Percentiles rank a stretch among this genome's conserved stretches.
Evolutionary conservation across 306 rosid genomes (phyloP).

Genomic region (Cucumis melo): DNA sequence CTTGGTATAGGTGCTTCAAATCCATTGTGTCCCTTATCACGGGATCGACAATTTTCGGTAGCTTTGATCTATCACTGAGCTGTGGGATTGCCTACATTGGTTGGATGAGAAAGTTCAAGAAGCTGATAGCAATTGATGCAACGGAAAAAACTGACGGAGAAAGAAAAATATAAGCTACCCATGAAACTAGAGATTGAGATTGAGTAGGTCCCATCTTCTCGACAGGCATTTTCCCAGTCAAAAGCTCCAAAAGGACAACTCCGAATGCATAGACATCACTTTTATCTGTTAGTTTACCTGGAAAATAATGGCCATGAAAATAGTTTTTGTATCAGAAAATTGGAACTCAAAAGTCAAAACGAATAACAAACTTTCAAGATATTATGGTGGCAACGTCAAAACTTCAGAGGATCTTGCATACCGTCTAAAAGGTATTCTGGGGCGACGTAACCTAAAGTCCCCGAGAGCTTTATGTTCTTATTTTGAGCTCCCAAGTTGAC

Average conservation of each 20-base stretch:
- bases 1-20: constrained; percentile 91
- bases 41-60: constrained; percentile 67
- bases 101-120: background rate
- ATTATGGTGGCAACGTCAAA: background rate
- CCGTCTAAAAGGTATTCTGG: constrained; percentile 84
- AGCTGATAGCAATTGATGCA: background rate
- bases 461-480: constrained; percentile 55
- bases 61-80: constrained; percentile 72
- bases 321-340: background rate
- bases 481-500: constrained; percentile 50
- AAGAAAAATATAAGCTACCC: constrained; percentile 33
- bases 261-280: constrained; percentile 92
- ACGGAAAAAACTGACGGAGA: background rate
- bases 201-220: constrained; percentile 38
- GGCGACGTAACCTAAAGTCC: constrained; percentile 60
- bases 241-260: constrained; percentile 71
- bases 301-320: background rate
- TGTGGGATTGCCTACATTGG: constrained; percentile 76
- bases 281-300: constrained; percentile 87
- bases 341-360: background rate
- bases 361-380: background rate
- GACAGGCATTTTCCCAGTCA: constrained; percentile 63
- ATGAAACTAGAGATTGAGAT: constrained; percentile 60
- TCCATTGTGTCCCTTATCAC: constrained; percentile 74
- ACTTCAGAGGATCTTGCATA: constrained; percentile 15